Conservation (phyloP, 1,284 basidiomycete species). For the Trametes versicolor region DNA sequence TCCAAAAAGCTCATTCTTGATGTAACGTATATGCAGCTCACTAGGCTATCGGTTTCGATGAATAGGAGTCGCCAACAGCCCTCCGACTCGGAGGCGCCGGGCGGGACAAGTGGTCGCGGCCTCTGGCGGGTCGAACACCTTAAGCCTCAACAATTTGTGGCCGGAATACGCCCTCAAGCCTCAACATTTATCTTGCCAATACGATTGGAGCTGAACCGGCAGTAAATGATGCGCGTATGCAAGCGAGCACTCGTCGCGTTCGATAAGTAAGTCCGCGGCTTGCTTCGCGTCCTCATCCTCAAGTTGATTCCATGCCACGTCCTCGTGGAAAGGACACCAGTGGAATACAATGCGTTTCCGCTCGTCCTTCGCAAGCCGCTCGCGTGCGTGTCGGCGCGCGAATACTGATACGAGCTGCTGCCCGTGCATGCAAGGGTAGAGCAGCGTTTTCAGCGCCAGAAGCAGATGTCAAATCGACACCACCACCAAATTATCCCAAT, state of each 20-base stretch:
- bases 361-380: slow-evolving; percentile 13
- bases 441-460: slow-evolving; percentile 6
- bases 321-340: slow-evolving; percentile 17
- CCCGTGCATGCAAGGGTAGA: slow-evolving; percentile 17
- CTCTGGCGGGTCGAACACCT: slow-evolving; percentile 8
- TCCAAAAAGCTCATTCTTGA: too few species aligned
- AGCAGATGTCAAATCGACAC: too few species aligned
- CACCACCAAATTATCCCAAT: too few species aligned
- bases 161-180: not conserved
- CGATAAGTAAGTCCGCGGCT: slow-evolving; percentile 10
- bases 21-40: too few species aligned
- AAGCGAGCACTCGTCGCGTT: slow-evolving; percentile 16
- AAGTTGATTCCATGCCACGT: slow-evolving; percentile 7
- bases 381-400: slow-evolving; percentile 17
- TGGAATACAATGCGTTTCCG: slow-evolving; percentile 11
- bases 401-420: slow-evolving; percentile 17
- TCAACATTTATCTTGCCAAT: slow-evolving; percentile 13
- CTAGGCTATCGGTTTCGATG: too few species aligned
- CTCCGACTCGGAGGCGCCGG: slow-evolving; percentile 1
- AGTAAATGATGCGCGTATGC: slow-evolving; percentile 20
- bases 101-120: slow-evolving; percentile 1
- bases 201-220: slow-evolving; percentile 8
- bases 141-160: slow-evolving; percentile 7
- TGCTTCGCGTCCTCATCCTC: slow-evolving; percentile 8
- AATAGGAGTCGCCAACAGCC: too few species aligned